Conservation (phyloP, 2,329 filamentous ascomycete genomes). For the Capronia epimyces region DNA sequence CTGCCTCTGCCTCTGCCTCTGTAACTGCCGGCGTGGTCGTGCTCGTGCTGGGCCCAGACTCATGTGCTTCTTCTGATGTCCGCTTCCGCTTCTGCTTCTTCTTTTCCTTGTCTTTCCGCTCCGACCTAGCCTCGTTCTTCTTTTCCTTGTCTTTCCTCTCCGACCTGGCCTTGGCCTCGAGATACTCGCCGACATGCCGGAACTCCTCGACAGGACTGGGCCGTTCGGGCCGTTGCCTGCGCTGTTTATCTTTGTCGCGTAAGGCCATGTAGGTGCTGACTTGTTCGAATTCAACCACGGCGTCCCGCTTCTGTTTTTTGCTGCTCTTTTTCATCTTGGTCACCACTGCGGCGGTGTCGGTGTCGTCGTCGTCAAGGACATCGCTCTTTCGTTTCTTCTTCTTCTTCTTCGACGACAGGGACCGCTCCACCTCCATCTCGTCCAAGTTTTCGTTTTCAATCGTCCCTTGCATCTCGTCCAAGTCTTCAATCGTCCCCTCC, state of each 20-base stretch:
- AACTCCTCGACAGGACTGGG: constrained; percentile 24
- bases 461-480: constrained; percentile 57
- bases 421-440: constrained; percentile 24
- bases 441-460: constrained; percentile 40
- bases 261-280: constrained; percentile 18
- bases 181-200: constrained; percentile 21
- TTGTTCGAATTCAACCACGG: constrained; percentile 18
- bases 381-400: constrained; percentile 26
- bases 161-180: constrained; percentile 14
- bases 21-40: not conserved
- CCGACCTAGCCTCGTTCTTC: constrained; percentile 2
- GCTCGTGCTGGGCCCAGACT: not conserved
- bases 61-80: not conserved
- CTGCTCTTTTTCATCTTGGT: constrained; percentile 11
- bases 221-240: constrained; percentile 6
- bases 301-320: not conserved
- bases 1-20: not conserved
- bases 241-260: constrained; percentile 22
- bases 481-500: constrained; percentile 57
- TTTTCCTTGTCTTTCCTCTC: constrained; percentile 17
- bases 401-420: not conserved
- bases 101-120: constrained; percentile 9
- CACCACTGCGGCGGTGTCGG: constrained; percentile 1
- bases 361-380: constrained; percentile 11
- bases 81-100: not conserved